These are phyloP conservation scores for Cytospora paraplurivora DNA, from an alignment of 2,329 filamentous ascomycete genomes.

Conservation along the genomic window DNA sequence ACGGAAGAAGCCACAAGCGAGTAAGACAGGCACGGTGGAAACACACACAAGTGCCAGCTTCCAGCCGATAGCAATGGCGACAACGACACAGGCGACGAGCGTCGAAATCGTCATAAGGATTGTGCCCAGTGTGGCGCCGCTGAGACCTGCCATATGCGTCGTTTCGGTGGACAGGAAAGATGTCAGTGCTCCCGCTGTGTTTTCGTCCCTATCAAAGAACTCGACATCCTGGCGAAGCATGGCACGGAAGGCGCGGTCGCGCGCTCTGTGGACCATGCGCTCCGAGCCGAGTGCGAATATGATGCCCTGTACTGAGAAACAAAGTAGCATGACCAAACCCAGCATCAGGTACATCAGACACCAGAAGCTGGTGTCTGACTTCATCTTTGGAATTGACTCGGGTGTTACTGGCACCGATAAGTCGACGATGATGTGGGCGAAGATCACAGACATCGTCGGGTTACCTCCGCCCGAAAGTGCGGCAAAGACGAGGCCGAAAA, in stretches of 20 bases:
- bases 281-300: conserved; percentile 87
- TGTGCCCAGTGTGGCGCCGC: conserved; percentile 84
- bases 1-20: conserved; percentile 44
- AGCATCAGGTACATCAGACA: conserved; percentile 86
- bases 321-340: conserved; percentile 70
- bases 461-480: conserved; percentile 81
- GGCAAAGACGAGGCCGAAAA: conserved; percentile 71
- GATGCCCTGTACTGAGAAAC: conserved; percentile 68
- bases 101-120: conserved; percentile 81
- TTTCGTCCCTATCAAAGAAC: conserved; percentile 89
- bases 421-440: conserved; percentile 81
- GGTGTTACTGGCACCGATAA: conserved; percentile 58
- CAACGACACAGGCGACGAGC: conserved; percentile 69
- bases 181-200: conserved; percentile 85
- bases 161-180: conserved; percentile 88
- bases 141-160: conserved; percentile 84
- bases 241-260: conserved; percentile 78
- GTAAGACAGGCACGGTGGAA: conserved; percentile 43
- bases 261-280: conserved; percentile 77
- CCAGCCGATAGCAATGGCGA: conserved; percentile 45
- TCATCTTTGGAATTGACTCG: conserved; percentile 57
- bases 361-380: conserved; percentile 80
- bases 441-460: conserved; percentile 66
- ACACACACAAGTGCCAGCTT: conserved; percentile 48
- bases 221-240: conserved; percentile 91